A percentile compares a stretch with the other conserved stretches of the same genome.
These are phyloP conservation scores for Gastrolobium bilobum DNA, from an alignment of 306 rosid genomes.

Conservation along the genomic window DNA sequence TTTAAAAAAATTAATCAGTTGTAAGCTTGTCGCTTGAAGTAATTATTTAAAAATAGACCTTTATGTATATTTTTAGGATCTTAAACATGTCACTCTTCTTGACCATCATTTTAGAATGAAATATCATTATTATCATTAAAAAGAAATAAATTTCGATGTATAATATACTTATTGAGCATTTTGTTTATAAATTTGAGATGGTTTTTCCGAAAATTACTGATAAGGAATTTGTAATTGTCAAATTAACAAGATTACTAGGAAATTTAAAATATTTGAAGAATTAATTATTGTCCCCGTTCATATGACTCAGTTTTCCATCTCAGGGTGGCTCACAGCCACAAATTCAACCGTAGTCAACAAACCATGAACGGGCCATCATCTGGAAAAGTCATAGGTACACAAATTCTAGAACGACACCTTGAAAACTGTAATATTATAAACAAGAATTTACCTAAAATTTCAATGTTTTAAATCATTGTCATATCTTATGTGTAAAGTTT, in stretches of 20 bases:
- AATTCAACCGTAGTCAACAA: background rate
- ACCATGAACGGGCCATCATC: background rate
- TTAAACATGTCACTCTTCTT: too few species aligned
- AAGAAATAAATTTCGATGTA: too few species aligned
- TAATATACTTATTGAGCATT: too few species aligned
- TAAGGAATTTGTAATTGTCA: too few species aligned
- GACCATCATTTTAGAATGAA: too few species aligned
- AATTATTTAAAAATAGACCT: too few species aligned
- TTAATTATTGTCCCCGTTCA: too few species aligned
- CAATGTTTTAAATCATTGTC: background rate
- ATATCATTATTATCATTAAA: too few species aligned
- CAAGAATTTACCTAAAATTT: background rate
- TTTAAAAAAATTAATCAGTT: background rate
- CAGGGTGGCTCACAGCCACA: background rate
- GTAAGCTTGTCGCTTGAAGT: too few species aligned
- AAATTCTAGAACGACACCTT: conserved; percentile 12
- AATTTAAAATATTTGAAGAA: background rate
- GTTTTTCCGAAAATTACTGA: too few species aligned
- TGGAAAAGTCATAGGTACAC: background rate
- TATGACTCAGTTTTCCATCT: background rate
- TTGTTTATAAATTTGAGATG: too few species aligned
- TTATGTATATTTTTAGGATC: too few species aligned
- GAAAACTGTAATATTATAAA: background rate
- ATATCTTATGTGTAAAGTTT: background rate
- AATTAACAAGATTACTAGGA: background rate